phyloP scores from a whole-genome alignment of 352 stramenopile species.

The Pythium grandisporangium region DNA sequence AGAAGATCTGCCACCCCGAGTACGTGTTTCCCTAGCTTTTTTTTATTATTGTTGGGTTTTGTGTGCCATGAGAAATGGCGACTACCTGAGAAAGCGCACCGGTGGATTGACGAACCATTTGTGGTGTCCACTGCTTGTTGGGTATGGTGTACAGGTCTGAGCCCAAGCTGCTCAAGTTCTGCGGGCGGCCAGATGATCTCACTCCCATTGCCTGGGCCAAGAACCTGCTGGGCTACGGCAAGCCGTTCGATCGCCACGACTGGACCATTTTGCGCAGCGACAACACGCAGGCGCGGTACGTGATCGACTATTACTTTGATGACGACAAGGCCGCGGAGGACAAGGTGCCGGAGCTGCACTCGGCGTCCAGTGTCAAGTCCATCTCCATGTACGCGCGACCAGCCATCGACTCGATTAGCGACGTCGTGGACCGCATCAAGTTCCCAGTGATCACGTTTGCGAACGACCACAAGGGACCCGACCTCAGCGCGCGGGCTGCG shows the following conservation, averaged over 20 bases:
- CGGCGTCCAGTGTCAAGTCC: constrained; percentile 73
- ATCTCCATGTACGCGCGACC: constrained; percentile 86
- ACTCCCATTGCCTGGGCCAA: constrained; percentile 93
- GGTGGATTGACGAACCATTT: too few species aligned
- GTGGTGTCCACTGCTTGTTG: too few species aligned
- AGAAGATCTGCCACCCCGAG: constrained; percentile 83
- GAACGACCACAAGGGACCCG: constrained; percentile 31
- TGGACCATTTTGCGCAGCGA: constrained; percentile 93
- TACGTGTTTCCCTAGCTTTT: too few species aligned
- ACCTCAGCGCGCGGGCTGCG: constrained; percentile 35
- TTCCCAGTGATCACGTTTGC: constrained; percentile 53
- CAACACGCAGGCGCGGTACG: constrained; percentile 92
- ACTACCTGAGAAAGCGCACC: too few species aligned
- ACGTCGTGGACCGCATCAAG: constrained; percentile 74
- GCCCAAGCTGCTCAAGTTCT: constrained; percentile 95
- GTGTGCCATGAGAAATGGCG: constrained; percentile 63
- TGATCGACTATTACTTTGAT: constrained; percentile 99
- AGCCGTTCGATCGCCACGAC: constrained; percentile 97
- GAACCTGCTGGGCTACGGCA: constrained; percentile 69
- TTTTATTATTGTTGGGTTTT: too few species aligned
- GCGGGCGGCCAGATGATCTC: constrained; percentile 93
- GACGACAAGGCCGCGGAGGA: constrained; percentile 74
- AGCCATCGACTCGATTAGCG: constrained; percentile 65
- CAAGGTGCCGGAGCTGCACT: constrained; percentile 79
- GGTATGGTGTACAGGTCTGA: constrained; percentile 9